Conservation (phyloP, 148 eudicot genomes). For the Diospyros kaki region DNA sequence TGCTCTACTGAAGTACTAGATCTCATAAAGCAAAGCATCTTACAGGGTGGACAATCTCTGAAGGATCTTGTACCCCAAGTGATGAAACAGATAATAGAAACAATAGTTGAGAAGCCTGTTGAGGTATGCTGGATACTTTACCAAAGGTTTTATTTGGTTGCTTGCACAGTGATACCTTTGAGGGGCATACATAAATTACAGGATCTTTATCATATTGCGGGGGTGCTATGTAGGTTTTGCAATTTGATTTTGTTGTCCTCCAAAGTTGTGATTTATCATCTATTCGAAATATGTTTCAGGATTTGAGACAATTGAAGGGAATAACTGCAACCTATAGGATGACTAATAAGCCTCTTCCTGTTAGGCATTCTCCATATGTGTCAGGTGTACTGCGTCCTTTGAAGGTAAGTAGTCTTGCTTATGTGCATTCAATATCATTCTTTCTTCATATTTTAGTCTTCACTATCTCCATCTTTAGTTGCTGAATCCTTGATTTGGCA, state of each 20-base stretch:
- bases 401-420: slow-evolving; percentile 45
- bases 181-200: background rate
- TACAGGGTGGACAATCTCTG: slow-evolving; percentile 67
- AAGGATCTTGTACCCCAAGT: slow-evolving; percentile 50
- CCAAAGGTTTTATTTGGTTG: background rate
- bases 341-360: slow-evolving; percentile 93
- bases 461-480: background rate
- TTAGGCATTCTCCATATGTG: slow-evolving; percentile 81
- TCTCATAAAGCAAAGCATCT: slow-evolving; percentile 70
- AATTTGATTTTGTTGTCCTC: background rate
- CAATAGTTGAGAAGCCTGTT: slow-evolving; percentile 71
- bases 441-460: background rate
- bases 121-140: slow-evolving; percentile 53
- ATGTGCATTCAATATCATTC: background rate
- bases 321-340: slow-evolving; percentile 87
- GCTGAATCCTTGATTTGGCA: background rate
- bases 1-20: slow-evolving; percentile 79
- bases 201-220: background rate
- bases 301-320: slow-evolving; percentile 81
- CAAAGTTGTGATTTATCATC: background rate
- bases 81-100: slow-evolving; percentile 49
- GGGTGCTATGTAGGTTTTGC: background rate
- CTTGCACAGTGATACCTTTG: background rate
- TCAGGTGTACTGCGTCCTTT: slow-evolving; percentile 69
- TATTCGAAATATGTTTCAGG: slow-evolving; percentile 38